Base-by-base conservation (phyloP, 1,284 basidiomycete species). In the Leccinum solheimii region DNA sequence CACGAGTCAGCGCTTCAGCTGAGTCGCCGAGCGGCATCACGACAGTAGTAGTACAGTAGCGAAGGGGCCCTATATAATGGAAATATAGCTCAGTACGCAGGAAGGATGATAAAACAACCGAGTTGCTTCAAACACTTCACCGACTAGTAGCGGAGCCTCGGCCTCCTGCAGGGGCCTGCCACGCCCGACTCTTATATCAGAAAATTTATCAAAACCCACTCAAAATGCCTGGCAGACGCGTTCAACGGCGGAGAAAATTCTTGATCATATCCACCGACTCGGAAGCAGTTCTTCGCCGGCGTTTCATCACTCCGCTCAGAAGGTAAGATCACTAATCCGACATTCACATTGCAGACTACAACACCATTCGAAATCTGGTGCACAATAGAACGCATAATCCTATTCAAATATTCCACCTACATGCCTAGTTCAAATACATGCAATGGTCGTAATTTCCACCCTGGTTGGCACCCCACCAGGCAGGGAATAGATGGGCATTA, bases 391-490 rank as follows among this genome's bases (percentile, higher is more conserved):
- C 6, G 26, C 23, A 26, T 26, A 50, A 9, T 14, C 48, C 7
- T 9, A 38, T n/a, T 6, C 4, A 14, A 32, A 40, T n/a, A 49
- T 23, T 36, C 11, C 4, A 50, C 13, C n/a, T 10, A 6, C 32
- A 1, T 16, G 38, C 19, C 26, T 70, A 70, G 38, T 7, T 26
- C 30, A 68, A 51, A 55, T 60, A 59, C 59, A 61, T 27, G 59
- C 66, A 67, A 5, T 19, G 68, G 26, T 68, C 66, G 19, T 68
- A 72, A 65, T 72, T 72, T 66, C 78, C 79, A 43, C 61, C 67
- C 60, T 80, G 78, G 62, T 81, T 78, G 9, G 79, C 79, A n/a
- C 84, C 84, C 71, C 81, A 82, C 86, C 86, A 87, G 54, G 77
- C 60, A 3, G 87, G 86, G 79, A 90, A 89, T 11, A 83, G 75